These are phyloP conservation scores for Rhamnella rubrinervis DNA, from an alignment of 331 rosid genomes.

Conservation along the genomic window DNA sequence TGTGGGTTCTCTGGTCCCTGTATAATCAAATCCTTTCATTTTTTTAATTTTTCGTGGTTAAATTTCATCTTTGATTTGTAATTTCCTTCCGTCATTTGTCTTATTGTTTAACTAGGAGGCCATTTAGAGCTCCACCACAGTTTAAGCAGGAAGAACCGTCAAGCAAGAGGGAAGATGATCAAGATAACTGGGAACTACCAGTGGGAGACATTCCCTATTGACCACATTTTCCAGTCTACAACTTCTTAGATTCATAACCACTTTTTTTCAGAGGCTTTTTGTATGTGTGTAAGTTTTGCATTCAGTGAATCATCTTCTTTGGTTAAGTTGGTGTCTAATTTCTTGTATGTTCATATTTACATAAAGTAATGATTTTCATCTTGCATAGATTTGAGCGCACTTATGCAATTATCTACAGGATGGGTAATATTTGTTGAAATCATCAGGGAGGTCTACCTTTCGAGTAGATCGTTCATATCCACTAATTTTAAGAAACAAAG, in stretches of 20 bases:
- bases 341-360: constrained; percentile 12
- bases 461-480: too few relatives aligned
- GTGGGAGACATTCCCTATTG: constrained; percentile 50
- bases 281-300: constrained; percentile 40
- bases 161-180: constrained; percentile 53
- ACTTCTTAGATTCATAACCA: constrained; percentile 26
- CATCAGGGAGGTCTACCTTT: too few relatives aligned
- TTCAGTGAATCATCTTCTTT: constrained; percentile 33
- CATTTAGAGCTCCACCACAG: constrained; percentile 18
- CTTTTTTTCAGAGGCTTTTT: constrained; percentile 40
- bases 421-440: too few relatives aligned
- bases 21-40: too few relatives aligned
- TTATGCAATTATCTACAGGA: constrained; percentile 5
- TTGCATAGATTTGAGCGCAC: constrained; percentile 16
- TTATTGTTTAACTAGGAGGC: constrained; percentile 49
- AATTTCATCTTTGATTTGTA: too few relatives aligned
- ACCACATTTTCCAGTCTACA: constrained; percentile 19
- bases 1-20: too few relatives aligned
- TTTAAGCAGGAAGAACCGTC: constrained; percentile 44
- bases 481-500: too few relatives aligned
- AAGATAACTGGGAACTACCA: constrained; percentile 86
- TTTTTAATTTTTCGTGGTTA: too few relatives aligned
- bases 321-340: constrained; percentile 28
- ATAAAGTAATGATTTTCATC: constrained; percentile 24
- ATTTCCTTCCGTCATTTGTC: not conserved